Conservation (phyloP, 495 filamentous ascomycete species). For the Beverwykella pulmonaria region DNA sequence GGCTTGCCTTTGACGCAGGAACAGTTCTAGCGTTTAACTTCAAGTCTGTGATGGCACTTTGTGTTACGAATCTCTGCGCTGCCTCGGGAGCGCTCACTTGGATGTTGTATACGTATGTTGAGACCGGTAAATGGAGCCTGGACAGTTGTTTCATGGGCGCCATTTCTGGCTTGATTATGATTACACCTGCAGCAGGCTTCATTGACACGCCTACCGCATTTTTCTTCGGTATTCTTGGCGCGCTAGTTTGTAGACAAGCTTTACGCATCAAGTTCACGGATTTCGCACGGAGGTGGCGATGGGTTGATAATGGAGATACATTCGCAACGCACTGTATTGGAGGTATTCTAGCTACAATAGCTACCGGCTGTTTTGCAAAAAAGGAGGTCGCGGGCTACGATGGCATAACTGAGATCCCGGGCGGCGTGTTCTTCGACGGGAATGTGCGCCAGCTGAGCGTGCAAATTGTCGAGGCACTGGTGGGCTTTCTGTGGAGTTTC, state of each 20-base stretch:
- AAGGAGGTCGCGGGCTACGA: constrained; percentile 51
- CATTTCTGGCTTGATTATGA: constrained; percentile 55
- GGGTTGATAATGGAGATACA: constrained; percentile 54
- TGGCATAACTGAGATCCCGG: constrained; percentile 47
- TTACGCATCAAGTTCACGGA: constrained; percentile 55
- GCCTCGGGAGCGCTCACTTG: constrained; percentile 53
- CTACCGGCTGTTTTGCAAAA: constrained; percentile 47
- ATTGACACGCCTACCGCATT: constrained; percentile 52
- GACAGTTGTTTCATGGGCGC: constrained; percentile 56
- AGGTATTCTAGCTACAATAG: constrained; percentile 48
- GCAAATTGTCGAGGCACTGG: constrained; percentile 46
- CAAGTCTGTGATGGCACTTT: constrained; percentile 53
- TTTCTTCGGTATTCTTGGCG: constrained; percentile 51
- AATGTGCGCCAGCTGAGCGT: constrained; percentile 39
- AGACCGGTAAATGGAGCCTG: constrained; percentile 53
- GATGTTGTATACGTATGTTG: constrained; percentile 51
- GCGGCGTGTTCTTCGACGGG: constrained; percentile 45
- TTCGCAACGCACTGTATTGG: constrained; percentile 55
- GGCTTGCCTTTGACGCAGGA: constrained; percentile 50
- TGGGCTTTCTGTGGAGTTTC: constrained; percentile 50
- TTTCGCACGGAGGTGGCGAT: constrained; percentile 42
- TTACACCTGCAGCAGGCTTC: constrained; percentile 54
- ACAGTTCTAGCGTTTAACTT: constrained; percentile 53
- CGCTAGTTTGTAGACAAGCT: constrained; percentile 52
- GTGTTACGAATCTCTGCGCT: constrained; percentile 56